A percentile compares a stretch with the other conserved stretches of the same genome.
These are phyloP conservation scores for Umbilicus rupestris DNA, from an alignment of 164 flowering plant genomes.

Conservation along the genomic window DNA sequence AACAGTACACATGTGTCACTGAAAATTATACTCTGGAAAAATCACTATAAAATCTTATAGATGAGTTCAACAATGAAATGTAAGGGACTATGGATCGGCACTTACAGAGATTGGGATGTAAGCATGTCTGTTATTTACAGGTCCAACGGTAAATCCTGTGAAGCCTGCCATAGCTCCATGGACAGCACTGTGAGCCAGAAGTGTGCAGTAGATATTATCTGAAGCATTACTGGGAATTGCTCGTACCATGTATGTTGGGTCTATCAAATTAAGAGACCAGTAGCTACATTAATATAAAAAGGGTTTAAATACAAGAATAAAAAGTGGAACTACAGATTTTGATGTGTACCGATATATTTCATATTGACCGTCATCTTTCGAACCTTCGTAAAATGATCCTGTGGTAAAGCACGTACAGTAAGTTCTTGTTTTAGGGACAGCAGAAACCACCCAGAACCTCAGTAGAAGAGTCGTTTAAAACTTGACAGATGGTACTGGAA, in stretches of 20 bases:
- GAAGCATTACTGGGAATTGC: conserved; percentile 53
- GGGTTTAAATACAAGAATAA: neutral
- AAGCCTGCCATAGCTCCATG: conserved; percentile 59
- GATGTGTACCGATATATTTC: conserved; percentile 59
- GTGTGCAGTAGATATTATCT: conserved; percentile 49
- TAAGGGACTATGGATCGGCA: neutral
- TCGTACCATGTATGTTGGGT: conserved; percentile 55
- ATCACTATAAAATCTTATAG: neutral
- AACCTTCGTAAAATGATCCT: conserved; percentile 56
- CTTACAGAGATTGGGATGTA: conserved; percentile 45
- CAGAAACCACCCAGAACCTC: neutral
- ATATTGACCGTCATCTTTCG: conserved; percentile 49
- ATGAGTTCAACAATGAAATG: neutral
- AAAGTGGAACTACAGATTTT: neutral
- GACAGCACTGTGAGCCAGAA: conserved; percentile 53
- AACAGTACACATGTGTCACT: neutral
- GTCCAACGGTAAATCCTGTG: conserved; percentile 49
- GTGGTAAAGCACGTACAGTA: conserved; percentile 10
- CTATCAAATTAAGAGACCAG: conserved; percentile 14
- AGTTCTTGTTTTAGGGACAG: neutral
- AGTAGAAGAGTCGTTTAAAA: neutral
- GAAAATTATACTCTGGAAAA: neutral
- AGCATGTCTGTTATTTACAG: conserved; percentile 40
- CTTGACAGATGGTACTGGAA: neutral
- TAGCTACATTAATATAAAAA: neutral